Evolutionary conservation across 306 rosid genomes (phyloP).

Genomic region (Prunus mira): DNA sequence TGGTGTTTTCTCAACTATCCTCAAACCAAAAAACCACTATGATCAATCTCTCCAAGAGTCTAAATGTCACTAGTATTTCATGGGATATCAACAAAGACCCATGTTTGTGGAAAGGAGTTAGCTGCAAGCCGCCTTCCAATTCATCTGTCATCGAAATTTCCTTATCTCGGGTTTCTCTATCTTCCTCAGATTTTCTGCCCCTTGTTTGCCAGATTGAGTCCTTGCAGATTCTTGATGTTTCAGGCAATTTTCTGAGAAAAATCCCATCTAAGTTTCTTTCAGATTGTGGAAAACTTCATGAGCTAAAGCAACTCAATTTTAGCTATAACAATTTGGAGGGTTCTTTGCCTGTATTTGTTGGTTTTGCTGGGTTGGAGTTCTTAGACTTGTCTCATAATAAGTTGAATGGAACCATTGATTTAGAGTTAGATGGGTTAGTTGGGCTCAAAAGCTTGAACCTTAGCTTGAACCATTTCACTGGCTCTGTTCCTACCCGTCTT

Average conservation of each 20-base stretch:
- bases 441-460: constrained; percentile 54
- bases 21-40: constrained; percentile 43
- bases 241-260: constrained; percentile 28
- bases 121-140: constrained; percentile 28
- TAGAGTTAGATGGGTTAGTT: constrained; percentile 45
- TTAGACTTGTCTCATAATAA: constrained; percentile 58
- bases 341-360: constrained; percentile 49
- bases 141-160: constrained; percentile 31
- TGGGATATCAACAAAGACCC: constrained; percentile 45
- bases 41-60: constrained; percentile 27
- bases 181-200: constrained; percentile 43
- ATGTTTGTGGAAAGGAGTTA: constrained; percentile 66
- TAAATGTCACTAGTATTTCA: not conserved
- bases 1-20: constrained; percentile 49
- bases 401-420: constrained; percentile 21
- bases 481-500: constrained; percentile 46
- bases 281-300: constrained; percentile 51
- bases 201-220: constrained; percentile 52
- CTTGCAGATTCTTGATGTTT: constrained; percentile 58
- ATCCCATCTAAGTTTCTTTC: constrained; percentile 49
- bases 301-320: constrained; percentile 49
- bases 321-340: constrained; percentile 39
- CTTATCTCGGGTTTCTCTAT: constrained; percentile 34
- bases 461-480: constrained; percentile 13
- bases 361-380: constrained; percentile 52